Conservation (phyloP, 2,329 filamentous ascomycete species). For the Fonsecaea erecta region DNA sequence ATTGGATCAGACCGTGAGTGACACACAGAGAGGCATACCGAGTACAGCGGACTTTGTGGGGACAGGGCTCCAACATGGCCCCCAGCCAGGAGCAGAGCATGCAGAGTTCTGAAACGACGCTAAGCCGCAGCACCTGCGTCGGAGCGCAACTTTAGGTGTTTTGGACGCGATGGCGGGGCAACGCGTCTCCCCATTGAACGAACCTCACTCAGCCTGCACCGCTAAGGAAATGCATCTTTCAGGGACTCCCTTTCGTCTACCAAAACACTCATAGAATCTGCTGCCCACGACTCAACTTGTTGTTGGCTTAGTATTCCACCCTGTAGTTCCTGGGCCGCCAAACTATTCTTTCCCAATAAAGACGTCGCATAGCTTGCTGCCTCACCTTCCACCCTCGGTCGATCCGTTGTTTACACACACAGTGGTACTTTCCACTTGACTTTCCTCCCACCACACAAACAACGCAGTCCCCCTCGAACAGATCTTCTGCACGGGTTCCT, state of each 20-base stretch:
- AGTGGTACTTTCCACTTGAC: conserved; percentile 14
- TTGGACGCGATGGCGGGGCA: conserved; percentile 28
- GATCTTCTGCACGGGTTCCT: background rate
- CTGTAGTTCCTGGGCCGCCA: background rate
- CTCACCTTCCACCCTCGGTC: background rate
- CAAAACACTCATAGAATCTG: conserved; percentile 10
- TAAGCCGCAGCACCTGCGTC: conserved; percentile 11
- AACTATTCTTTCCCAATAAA: conserved; percentile 4
- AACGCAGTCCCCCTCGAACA: conserved; percentile 28
- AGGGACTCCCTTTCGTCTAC: conserved; percentile 10
- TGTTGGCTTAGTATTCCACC: background rate
- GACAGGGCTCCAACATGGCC: conserved; percentile 10
- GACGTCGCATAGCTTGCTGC: background rate
- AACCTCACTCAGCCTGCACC: conserved; percentile 15
- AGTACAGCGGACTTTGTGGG: too few species aligned
- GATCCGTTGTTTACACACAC: background rate
- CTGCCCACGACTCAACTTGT: background rate
- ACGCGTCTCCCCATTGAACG: conserved; percentile 23
- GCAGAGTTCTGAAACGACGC: conserved; percentile 21
- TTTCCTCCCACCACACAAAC: conserved; percentile 7
- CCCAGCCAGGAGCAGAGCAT: background rate
- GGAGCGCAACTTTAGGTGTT: conserved; percentile 9
- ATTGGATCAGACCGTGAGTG: background rate
- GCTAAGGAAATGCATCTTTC: conserved; percentile 13
- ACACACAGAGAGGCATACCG: too few species aligned